Evolutionary conservation across 345 rosid genomes (phyloP).

Genomic region (Eucalyptus brandiana): DNA sequence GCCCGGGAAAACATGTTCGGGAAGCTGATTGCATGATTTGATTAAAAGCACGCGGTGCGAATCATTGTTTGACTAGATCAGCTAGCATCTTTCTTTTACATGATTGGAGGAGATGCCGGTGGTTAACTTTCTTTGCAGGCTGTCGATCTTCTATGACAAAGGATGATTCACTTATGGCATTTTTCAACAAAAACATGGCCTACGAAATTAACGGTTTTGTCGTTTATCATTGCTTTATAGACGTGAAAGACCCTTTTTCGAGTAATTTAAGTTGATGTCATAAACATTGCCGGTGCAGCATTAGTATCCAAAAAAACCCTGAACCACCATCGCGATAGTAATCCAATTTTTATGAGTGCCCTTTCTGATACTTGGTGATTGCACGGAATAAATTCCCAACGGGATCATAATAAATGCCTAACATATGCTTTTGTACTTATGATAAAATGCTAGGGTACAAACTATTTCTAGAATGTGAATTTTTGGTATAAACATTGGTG

Average conservation of each 20-base stretch:
- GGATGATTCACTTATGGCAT: neutral
- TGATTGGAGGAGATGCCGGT: neutral
- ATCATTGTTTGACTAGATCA: neutral
- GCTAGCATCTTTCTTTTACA: neutral
- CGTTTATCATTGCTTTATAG: neutral
- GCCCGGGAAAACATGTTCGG: neutral
- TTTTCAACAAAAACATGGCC: neutral
- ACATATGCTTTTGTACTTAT: neutral
- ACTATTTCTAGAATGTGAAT: too few species aligned
- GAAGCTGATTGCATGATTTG: neutral
- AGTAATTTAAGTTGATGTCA: neutral
- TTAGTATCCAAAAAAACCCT: neutral
- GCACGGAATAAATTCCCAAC: neutral
- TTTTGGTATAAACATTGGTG: too few species aligned
- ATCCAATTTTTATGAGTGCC: neutral
- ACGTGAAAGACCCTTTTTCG: neutral
- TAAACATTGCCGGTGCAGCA: neutral
- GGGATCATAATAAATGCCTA: neutral
- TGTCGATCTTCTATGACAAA: neutral
- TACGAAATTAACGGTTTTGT: neutral
- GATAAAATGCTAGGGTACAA: neutral
- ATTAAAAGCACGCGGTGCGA: neutral
- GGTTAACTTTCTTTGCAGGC: neutral
- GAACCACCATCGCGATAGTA: neutral
- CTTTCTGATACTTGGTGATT: neutral